Conservation (phyloP, 2,329 filamentous ascomycete genomes). For the Paecilomyces sp. region DNA sequence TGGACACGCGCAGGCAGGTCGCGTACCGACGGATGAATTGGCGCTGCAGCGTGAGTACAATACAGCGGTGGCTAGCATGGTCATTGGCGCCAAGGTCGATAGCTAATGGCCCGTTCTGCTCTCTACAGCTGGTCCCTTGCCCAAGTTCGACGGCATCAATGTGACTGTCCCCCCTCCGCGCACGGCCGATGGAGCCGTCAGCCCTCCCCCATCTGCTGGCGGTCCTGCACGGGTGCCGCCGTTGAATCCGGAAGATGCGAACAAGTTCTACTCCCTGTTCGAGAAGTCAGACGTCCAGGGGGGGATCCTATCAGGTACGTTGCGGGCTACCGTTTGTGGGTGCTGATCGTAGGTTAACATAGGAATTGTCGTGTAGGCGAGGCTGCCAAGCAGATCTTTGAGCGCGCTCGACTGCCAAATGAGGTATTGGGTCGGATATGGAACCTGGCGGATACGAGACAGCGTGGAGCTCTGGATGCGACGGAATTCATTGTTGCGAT, state of each 20-base stretch:
- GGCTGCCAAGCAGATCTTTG: conserved; percentile 87
- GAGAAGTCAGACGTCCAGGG: conserved; percentile 76
- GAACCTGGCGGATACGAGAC: conserved; percentile 89
- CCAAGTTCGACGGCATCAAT: conserved; percentile 77
- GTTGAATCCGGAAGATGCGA: conserved; percentile 77
- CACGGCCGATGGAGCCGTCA: conserved; percentile 46
- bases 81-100: background rate
- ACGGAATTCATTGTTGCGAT: conserved; percentile 98
- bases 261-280: conserved; percentile 83
- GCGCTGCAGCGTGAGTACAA: conserved; percentile 63
- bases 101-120: background rate
- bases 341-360: background rate
- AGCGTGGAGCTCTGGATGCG: conserved; percentile 74
- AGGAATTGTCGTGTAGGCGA: conserved; percentile 50
- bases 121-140: conserved; percentile 64
- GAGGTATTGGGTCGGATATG: conserved; percentile 91
- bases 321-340: conserved; percentile 7
- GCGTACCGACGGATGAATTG: conserved; percentile 71
- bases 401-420: conserved; percentile 83
- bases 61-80: conserved; percentile 5
- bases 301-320: conserved; percentile 62
- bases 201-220: conserved; percentile 39
- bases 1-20: conserved; percentile 85
- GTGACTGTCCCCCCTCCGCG: conserved; percentile 45
- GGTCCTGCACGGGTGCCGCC: conserved; percentile 80